phyloP scores from a whole-genome alignment of 2,329 filamentous ascomycete genomes.

The Fusarium acutatum region DNA sequence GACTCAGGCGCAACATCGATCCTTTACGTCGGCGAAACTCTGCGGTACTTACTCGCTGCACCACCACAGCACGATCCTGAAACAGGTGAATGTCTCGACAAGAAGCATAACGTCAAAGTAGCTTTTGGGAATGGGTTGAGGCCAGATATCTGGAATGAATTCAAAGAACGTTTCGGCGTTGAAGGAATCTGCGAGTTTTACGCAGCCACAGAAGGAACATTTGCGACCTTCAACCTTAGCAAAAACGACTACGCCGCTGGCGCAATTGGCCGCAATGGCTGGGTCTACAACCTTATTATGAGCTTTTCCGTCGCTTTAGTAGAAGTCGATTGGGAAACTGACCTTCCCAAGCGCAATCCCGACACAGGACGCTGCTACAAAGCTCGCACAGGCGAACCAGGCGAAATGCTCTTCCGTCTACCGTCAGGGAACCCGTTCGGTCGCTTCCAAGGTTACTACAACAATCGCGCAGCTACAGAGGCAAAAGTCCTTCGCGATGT shows the following conservation, averaged over 20 bases:
- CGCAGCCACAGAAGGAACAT: slow-evolving; percentile 76
- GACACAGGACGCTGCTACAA: slow-evolving; percentile 73
- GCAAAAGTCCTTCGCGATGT: slow-evolving; percentile 80
- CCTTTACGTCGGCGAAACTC: slow-evolving; percentile 89
- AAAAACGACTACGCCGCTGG: slow-evolving; percentile 78
- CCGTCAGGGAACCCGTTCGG: slow-evolving; percentile 69
- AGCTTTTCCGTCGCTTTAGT: slow-evolving; percentile 65
- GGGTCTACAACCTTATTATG: slow-evolving; percentile 65
- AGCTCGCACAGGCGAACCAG: slow-evolving; percentile 68
- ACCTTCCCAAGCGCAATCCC: slow-evolving; percentile 72
- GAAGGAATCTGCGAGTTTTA: slow-evolving; percentile 82
- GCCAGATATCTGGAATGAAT: slow-evolving; percentile 84
- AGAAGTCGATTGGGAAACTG: slow-evolving; percentile 75
- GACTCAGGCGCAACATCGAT: slow-evolving; percentile 76
- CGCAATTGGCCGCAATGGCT: slow-evolving; percentile 78
- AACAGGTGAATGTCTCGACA: slow-evolving; percentile 75
- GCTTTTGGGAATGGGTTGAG: slow-evolving; percentile 88
- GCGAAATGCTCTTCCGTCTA: slow-evolving; percentile 79
- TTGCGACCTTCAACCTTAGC: slow-evolving; percentile 76
- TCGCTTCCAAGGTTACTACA: slow-evolving; percentile 84
- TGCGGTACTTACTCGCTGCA: slow-evolving; percentile 79
- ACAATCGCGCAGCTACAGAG: slow-evolving; percentile 74
- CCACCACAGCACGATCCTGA: slow-evolving; percentile 67
- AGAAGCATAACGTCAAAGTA: slow-evolving; percentile 74
- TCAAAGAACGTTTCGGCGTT: slow-evolving; percentile 83